Evolutionary conservation across 2,329 filamentous ascomycete genomes (phyloP).

Genomic region (Penicillium sp.): DNA sequence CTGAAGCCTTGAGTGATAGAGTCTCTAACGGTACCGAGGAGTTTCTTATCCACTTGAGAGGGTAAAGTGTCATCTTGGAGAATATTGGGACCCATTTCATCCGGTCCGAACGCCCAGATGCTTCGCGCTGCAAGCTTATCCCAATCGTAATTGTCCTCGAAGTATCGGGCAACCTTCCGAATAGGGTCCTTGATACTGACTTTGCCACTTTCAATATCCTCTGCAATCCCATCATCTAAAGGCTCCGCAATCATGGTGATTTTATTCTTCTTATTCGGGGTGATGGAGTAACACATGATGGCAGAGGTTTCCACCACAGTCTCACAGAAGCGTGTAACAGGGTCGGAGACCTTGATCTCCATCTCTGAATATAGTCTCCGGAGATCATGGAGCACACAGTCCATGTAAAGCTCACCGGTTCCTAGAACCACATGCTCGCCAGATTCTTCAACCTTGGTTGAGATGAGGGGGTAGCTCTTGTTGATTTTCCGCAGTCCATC

Average conservation of each 20-base stretch:
- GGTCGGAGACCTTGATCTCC: conserved; percentile 98
- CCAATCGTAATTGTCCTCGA: conserved; percentile 96
- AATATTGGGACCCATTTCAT: conserved; percentile 92
- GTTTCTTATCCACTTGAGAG: conserved; percentile 89
- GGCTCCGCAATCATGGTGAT: conserved; percentile 98
- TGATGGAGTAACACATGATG: conserved; percentile 96
- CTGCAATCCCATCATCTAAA: conserved; percentile 87
- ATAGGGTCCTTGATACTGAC: conserved; percentile 92
- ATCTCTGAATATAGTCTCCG: conserved; percentile 94
- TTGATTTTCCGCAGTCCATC: conserved; percentile 95
- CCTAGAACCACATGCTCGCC: conserved; percentile 94
- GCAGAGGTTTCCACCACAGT: conserved; percentile 96
- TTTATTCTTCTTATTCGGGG: conserved; percentile 99
- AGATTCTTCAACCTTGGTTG: conserved; percentile 96
- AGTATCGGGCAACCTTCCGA: conserved; percentile 91
- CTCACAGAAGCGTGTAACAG: conserved; percentile 95
- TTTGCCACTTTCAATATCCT: conserved; percentile 86
- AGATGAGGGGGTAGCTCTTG: conserved; percentile 94
- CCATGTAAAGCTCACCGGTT: conserved; percentile 99
- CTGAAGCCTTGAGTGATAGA: conserved; percentile 94
- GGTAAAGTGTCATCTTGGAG: conserved; percentile 94
- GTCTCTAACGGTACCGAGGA: conserved; percentile 81
- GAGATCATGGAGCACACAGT: conserved; percentile 94
- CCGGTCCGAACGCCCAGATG: conserved; percentile 98
- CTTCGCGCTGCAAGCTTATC: conserved; percentile 90